A percentile compares a stretch with the other conserved stretches of the same genome.
These are phyloP conservation scores for Saccharum hybrid DNA, from an alignment of 202 grass and related monocot species.

Conservation along the genomic window DNA sequence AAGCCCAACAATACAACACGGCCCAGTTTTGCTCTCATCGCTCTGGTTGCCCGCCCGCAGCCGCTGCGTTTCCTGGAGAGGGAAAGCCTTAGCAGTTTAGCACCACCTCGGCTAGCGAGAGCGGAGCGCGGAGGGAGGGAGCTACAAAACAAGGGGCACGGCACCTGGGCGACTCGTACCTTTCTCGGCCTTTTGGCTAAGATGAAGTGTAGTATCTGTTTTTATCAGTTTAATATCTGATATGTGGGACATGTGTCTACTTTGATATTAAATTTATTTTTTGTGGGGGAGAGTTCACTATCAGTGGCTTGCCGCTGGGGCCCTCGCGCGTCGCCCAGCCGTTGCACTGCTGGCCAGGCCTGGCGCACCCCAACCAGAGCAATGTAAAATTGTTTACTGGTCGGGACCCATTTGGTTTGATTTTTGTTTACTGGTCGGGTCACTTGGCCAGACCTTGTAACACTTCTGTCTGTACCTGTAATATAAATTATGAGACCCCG, in stretches of 20 bases:
- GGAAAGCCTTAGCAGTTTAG: background rate
- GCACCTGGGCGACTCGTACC: background rate
- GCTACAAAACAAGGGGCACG: too few relatives aligned
- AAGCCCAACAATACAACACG: background rate
- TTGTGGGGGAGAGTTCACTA: background rate
- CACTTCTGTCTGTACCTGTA: too few relatives aligned
- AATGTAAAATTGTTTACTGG: too few relatives aligned
- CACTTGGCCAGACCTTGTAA: too few relatives aligned
- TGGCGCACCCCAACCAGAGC: background rate
- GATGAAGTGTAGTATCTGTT: slow-evolving; percentile 53
- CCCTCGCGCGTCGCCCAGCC: background rate
- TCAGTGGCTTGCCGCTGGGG: background rate
- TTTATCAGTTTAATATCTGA: slow-evolving; percentile 32
- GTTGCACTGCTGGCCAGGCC: background rate
- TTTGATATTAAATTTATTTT: background rate
- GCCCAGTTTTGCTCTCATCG: background rate
- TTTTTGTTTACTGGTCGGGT: too few relatives aligned
- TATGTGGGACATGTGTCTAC: background rate
- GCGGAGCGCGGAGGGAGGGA: too few relatives aligned
- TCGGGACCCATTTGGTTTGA: too few relatives aligned
- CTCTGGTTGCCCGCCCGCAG: background rate
- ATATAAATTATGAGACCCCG: too few relatives aligned
- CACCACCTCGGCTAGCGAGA: too few relatives aligned
- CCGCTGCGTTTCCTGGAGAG: background rate
- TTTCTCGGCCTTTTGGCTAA: slow-evolving; percentile 77